phyloP scores from a whole-genome alignment of 176 grass and related monocot genomes.

The Panicum miliaceum region DNA sequence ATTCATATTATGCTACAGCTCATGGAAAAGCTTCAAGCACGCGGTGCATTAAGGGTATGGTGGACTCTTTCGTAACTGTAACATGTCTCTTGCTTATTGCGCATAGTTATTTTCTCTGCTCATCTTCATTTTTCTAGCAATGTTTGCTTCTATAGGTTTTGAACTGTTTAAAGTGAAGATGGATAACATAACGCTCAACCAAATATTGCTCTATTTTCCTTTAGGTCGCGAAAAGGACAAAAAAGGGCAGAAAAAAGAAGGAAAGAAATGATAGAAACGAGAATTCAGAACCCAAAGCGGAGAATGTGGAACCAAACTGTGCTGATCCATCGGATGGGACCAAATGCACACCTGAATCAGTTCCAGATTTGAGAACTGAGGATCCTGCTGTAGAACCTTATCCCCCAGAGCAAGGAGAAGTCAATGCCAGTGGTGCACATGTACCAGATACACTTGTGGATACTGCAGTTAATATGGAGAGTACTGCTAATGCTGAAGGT shows the following conservation, averaged over 20 bases:
- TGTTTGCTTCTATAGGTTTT: slow-evolving; percentile 23
- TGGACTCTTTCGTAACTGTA: slow-evolving; percentile 22
- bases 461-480: slow-evolving; percentile 40
- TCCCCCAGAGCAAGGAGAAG: slow-evolving; percentile 34
- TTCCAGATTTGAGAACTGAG: slow-evolving; percentile 41
- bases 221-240: slow-evolving; percentile 89
- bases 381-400: slow-evolving; percentile 30
- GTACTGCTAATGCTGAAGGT: slow-evolving; percentile 39
- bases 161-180: slow-evolving; percentile 35
- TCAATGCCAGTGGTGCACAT: slow-evolving; percentile 33
- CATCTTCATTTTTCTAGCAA: slow-evolving; percentile 33
- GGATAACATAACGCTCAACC: slow-evolving; percentile 26
- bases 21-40: slow-evolving; percentile 94
- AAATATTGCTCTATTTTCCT: slow-evolving; percentile 31
- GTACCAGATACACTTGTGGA: slow-evolving; percentile 51
- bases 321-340: slow-evolving; percentile 44
- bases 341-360: slow-evolving; percentile 47
- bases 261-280: slow-evolving; percentile 44
- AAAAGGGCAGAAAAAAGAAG: slow-evolving; percentile 79
- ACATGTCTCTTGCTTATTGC: slow-evolving; percentile 27
- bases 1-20: slow-evolving; percentile 92
- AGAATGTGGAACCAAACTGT: slow-evolving; percentile 34
- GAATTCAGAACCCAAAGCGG: slow-evolving; percentile 33
- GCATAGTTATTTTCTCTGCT: not conserved
- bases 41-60: slow-evolving; percentile 84